Conservation (phyloP, 148 eudicot genomes). For the Gaultheria prostrata region DNA sequence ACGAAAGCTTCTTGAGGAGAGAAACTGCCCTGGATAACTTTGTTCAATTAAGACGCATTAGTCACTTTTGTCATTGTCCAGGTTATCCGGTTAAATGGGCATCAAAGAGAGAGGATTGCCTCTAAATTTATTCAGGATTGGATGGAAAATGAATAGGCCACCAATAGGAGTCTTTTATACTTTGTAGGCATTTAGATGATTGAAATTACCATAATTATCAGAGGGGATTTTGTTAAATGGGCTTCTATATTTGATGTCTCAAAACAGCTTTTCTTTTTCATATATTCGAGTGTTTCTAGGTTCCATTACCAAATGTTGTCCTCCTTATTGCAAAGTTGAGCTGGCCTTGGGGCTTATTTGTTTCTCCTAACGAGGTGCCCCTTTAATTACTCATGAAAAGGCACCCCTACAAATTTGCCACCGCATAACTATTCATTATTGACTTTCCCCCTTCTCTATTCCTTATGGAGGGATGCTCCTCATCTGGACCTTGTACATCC, state of each 20-base stretch:
- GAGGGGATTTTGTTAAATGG: neutral
- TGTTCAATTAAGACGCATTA: neutral
- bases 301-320: neutral
- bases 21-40: conserved; percentile 1
- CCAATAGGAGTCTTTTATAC: neutral
- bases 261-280: neutral
- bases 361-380: neutral
- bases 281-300: neutral
- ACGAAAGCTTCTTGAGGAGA: neutral
- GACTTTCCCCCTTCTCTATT: neutral
- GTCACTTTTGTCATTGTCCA: neutral
- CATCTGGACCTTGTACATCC: conserved; percentile 4
- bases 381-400: neutral
- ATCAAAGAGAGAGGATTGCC: neutral
- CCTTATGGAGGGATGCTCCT: neutral
- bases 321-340: neutral
- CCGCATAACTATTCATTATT: neutral
- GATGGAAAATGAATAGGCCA: neutral
- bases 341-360: neutral
- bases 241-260: neutral
- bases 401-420: neutral
- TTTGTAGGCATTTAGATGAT: neutral
- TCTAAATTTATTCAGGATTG: neutral
- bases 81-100: neutral
- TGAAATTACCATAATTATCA: neutral